These are phyloP conservation scores for Phyllosticta paracitricarpa DNA, from an alignment of 2,329 filamentous ascomycete species.

Conservation along the genomic window DNA sequence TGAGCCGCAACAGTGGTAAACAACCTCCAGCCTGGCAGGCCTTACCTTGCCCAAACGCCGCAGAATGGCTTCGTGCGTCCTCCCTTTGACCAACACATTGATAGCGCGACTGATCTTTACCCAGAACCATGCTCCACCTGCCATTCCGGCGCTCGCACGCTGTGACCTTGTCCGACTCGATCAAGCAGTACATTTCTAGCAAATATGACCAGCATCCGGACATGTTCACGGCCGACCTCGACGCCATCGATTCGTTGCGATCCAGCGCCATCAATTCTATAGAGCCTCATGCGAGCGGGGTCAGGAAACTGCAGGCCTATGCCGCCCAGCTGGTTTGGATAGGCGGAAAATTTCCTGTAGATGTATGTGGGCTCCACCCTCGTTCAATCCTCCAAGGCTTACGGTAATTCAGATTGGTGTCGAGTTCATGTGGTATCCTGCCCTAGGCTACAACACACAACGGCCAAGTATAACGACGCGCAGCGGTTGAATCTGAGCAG, in stretches of 20 bases:
- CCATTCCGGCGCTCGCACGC: constrained; percentile 81
- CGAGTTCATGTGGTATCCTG: constrained; percentile 93
- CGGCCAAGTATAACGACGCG: constrained; percentile 42
- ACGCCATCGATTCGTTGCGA: constrained; percentile 73
- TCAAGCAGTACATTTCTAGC: constrained; percentile 89
- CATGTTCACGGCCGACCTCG: constrained; percentile 85
- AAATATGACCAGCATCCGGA: constrained; percentile 99
- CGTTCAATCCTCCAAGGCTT: background rate
- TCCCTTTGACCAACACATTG: background rate
- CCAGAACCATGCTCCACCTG: constrained; percentile 58
- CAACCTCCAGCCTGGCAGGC: background rate
- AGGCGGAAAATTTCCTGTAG: constrained; percentile 89
- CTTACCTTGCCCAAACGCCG: background rate
- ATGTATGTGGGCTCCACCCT: constrained; percentile 45
- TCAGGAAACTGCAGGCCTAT: constrained; percentile 82
- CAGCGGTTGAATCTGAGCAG: background rate
- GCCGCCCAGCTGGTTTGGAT: constrained; percentile 90
- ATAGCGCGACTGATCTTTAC: background rate
- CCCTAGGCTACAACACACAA: constrained; percentile 79
- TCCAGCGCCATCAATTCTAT: constrained; percentile 79
- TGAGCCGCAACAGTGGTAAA: background rate
- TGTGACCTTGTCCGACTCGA: constrained; percentile 67
- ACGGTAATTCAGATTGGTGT: constrained; percentile 60
- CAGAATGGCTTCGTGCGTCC: constrained; percentile 17
- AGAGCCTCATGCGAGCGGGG: constrained; percentile 77